These are phyloP conservation scores for Neobulgaria alba DNA, from an alignment of 2,329 filamentous ascomycete species.

Conservation along the genomic window DNA sequence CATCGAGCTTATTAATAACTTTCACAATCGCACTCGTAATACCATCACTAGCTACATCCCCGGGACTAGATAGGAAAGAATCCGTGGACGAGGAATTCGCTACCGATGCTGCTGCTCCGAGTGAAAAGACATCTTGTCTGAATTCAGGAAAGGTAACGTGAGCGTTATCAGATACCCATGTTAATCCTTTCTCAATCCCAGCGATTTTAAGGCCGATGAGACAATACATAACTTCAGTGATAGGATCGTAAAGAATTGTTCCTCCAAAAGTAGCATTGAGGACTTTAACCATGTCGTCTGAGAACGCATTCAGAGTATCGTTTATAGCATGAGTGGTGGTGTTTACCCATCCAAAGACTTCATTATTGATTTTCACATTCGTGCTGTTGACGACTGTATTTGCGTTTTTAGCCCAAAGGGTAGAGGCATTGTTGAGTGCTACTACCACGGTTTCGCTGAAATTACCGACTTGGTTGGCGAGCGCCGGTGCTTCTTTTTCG, in stretches of 20 bases:
- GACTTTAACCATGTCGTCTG: slow-evolving; percentile 64
- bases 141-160: slow-evolving; percentile 74
- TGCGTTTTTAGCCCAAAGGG: slow-evolving; percentile 53
- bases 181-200: slow-evolving; percentile 77
- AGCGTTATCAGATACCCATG: slow-evolving; percentile 85
- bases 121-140: slow-evolving; percentile 71
- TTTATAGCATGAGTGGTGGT: slow-evolving; percentile 79
- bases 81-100: slow-evolving; percentile 49
- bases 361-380: slow-evolving; percentile 68
- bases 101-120: slow-evolving; percentile 59
- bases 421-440: slow-evolving; percentile 54
- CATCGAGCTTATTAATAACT: slow-evolving; percentile 59
- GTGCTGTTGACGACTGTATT: slow-evolving; percentile 52
- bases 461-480: slow-evolving; percentile 54
- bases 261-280: slow-evolving; percentile 73
- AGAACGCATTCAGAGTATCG: slow-evolving; percentile 73
- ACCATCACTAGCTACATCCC: slow-evolving; percentile 24
- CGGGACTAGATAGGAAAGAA: slow-evolving; percentile 70
- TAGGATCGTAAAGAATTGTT: slow-evolving; percentile 70
- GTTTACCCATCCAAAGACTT: slow-evolving; percentile 81
- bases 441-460: slow-evolving; percentile 58
- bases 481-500: slow-evolving; percentile 54
- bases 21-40: slow-evolving; percentile 59
- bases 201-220: slow-evolving; percentile 83
- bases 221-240: slow-evolving; percentile 74